Base-by-base conservation (phyloP, 2,329 filamentous ascomycete species). In the Penicillium nordicum region DNA sequence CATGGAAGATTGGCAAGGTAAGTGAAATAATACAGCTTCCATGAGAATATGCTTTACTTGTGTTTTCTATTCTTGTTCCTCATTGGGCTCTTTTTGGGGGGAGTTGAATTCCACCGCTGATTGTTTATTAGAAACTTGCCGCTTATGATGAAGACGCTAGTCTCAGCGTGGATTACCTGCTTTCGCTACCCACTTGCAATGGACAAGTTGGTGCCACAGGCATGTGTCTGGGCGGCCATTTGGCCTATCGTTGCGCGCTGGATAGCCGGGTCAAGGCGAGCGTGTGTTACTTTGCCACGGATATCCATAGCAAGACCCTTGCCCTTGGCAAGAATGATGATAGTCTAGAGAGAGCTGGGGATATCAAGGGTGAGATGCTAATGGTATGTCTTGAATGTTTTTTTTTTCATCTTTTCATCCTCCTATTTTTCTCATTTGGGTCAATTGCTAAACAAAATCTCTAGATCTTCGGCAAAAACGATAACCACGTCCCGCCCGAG, bases 151-250 rank as follows among this genome's bases (percentile, higher is more conserved):
- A 88, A 71, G 90, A 93, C 67, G 85, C 88, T 3, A 79, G 79
- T 57, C 80, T 85, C 41, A 83, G 85, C 4, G 84, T 93, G 36
- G 85, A 90, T 71, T 78, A 85, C 58, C 83, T 94, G 30, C 80
- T 93, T 4, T 82, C 81, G 25, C 81, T 92, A 23, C 82, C 85
- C 5, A 91, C 88, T n/a, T 90, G 92, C 75, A 95, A 86, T 59
- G 92, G 92, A 48, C 82, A 84, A 36, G 84, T 96, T 63, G 90
- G 90, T 44, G 80, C 87, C 5, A 92, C 89, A 12, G 90, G 90
- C 58, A 97, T 97, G 92, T 97, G 92, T 73, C 84, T 97, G 1
- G 93, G 93, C 50, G 92, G 93, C 1, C 93, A 97, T 71, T 83
- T 97, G 18, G 90, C 89, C 74, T 88, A 85, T 71, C 80, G 86